Percentiles rank a stretch among this genome's conserved stretches.
Conservation (phyloP, 257 asterid genomes). For the Solanum peruvianum region DNA sequence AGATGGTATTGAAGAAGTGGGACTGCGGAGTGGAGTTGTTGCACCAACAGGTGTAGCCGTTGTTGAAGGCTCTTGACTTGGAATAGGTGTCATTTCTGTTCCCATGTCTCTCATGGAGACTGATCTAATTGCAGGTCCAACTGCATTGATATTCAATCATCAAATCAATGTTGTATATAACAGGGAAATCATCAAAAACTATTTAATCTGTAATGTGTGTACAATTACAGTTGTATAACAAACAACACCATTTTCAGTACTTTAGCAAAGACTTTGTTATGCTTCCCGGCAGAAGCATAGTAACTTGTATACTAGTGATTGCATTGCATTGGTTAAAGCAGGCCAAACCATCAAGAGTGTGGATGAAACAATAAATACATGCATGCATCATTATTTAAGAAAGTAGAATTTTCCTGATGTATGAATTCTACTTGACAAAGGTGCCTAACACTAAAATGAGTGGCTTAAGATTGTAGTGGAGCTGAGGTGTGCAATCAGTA, state of each 20-base stretch:
- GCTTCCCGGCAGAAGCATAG: background rate
- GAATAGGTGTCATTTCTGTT: conserved; percentile 98
- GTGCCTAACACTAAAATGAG: background rate
- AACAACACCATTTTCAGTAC: background rate
- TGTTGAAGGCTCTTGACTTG: conserved; percentile 95
- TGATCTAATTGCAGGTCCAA: conserved; percentile 53
- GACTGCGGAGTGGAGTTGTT: conserved; percentile 86
- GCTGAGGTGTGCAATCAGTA: background rate
- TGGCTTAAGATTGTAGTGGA: background rate
- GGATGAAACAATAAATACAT: background rate
- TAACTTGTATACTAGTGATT: background rate
- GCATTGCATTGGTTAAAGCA: background rate
- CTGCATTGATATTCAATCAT: conserved; percentile 5
- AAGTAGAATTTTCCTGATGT: background rate
- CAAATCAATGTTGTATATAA: background rate
- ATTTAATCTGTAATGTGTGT: background rate
- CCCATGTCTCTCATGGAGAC: conserved; percentile 99
- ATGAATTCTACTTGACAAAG: background rate
- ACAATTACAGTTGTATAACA: background rate
- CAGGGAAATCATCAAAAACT: background rate
- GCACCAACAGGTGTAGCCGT: conserved; percentile 79
- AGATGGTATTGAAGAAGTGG: conserved; percentile 80
- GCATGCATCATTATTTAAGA: background rate
- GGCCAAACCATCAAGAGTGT: background rate
- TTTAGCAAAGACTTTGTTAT: background rate